Percentiles rank a stretch among this genome's conserved stretches.
These are phyloP conservation scores for Alnus glutinosa DNA, from an alignment of 306 rosid genomes.

Conservation along the genomic window DNA sequence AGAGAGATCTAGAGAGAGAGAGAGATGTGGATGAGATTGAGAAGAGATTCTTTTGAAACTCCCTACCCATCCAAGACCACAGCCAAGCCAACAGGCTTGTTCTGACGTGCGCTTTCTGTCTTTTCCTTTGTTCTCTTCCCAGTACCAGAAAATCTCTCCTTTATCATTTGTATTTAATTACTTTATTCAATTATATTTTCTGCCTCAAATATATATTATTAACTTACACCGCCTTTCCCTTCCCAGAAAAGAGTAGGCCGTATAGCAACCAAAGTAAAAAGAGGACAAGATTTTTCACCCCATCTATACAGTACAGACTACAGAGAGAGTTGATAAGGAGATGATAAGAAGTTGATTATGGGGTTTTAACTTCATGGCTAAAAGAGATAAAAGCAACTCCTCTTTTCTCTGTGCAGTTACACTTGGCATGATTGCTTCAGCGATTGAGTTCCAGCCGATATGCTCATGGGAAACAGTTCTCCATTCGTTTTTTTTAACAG, in stretches of 20 bases:
- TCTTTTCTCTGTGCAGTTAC: constrained; percentile 10
- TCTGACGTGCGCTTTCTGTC: constrained; percentile 86
- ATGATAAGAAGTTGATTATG: constrained; percentile 46
- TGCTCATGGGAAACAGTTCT: constrained; percentile 20
- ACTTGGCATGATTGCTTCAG: constrained; percentile 18
- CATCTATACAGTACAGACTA: constrained; percentile 4
- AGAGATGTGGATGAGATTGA: constrained; percentile 49
- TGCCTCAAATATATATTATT: constrained; percentile 17
- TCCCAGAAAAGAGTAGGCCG: constrained; percentile 36
- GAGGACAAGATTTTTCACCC: constrained; percentile 16
- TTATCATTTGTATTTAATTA: neutral
- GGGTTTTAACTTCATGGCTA: constrained; percentile 45
- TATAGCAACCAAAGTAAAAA: neutral
- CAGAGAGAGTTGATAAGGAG: constrained; percentile 19
- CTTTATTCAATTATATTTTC: neutral
- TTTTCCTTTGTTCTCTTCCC: constrained; percentile 57
- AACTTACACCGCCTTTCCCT: constrained; percentile 39
- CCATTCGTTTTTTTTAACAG: neutral
- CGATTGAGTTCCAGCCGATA: constrained; percentile 22
- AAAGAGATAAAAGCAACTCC: constrained; percentile 23
- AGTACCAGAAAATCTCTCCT: constrained; percentile 8
- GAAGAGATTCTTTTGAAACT: constrained; percentile 53
- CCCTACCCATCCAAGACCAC: constrained; percentile 60
- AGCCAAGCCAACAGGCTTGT: constrained; percentile 62
- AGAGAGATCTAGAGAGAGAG: constrained; percentile 25